phyloP scores from a whole-genome alignment of 2,329 filamentous ascomycete genomes.

The Tolypocladium album region DNA sequence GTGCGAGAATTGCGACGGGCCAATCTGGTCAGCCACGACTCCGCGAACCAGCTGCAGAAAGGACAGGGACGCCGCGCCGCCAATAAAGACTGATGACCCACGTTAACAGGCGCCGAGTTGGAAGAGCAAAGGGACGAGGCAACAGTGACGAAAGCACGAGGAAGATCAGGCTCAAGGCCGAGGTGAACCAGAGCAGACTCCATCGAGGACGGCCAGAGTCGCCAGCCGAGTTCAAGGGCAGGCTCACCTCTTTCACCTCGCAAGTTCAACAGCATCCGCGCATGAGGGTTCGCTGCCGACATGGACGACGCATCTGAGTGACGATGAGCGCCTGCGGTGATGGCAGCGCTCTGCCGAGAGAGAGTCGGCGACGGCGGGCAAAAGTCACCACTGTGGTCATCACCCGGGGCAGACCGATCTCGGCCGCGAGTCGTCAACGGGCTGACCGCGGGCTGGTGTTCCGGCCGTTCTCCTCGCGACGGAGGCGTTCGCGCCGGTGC shows the following conservation, averaged over 20 bases:
- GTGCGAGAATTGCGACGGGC: conserved; percentile 42
- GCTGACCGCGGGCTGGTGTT: neutral
- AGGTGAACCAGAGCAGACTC: neutral
- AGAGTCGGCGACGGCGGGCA: conserved; percentile 18
- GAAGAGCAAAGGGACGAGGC: neutral
- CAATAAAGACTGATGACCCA: conserved; percentile 29
- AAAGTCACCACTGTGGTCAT: conserved; percentile 7
- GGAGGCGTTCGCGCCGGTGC: neutral
- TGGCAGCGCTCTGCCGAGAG: conserved; percentile 13
- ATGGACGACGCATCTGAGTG: conserved; percentile 4
- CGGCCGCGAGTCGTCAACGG: neutral
- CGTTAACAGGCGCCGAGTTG: neutral
- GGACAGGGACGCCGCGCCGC: conserved; percentile 41
- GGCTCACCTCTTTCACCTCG: conserved; percentile 38
- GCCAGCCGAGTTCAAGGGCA: neutral
- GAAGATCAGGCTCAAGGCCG: neutral
- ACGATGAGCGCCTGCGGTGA: conserved; percentile 1
- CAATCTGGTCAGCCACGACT: conserved; percentile 36
- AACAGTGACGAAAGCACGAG: neutral
- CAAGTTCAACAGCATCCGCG: conserved; percentile 38
- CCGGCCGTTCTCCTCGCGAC: neutral
- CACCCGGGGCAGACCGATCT: neutral
- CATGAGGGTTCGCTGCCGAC: conserved; percentile 9
- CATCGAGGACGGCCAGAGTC: neutral
- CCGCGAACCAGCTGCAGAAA: conserved; percentile 43